Percentiles rank a stretch among this genome's conserved stretches.
Evolutionary conservation across 768 basidiomycete genomes (phyloP).

Genomic region (Leccinellum albellum): DNA sequence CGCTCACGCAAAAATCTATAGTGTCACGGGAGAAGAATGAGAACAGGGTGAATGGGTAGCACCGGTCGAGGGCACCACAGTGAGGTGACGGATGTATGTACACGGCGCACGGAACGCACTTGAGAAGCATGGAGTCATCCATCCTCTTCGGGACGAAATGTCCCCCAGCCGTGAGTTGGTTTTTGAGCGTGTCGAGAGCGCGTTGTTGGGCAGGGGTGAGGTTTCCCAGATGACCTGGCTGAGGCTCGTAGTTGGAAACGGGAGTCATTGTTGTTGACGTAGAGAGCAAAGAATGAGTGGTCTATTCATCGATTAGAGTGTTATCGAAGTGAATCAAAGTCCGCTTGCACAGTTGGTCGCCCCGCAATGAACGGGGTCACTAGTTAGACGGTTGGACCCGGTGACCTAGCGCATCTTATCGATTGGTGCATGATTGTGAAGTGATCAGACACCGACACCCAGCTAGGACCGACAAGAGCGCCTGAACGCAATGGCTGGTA

Average conservation of each 20-base stretch:
- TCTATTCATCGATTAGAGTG: too few species aligned
- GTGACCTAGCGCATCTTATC: too few species aligned
- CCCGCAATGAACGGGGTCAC: too few species aligned
- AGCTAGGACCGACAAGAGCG: too few species aligned
- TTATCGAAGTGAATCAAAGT: too few species aligned
- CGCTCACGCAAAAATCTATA: constrained; percentile 86
- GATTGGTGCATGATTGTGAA: too few species aligned
- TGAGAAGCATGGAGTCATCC: constrained; percentile 67
- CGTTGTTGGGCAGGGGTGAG: constrained; percentile 58
- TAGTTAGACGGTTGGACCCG: too few species aligned
- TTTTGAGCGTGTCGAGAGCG: constrained; percentile 64
- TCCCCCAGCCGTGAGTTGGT: constrained; percentile 57
- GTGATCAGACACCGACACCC: too few species aligned
- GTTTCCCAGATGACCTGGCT: constrained; percentile 77
- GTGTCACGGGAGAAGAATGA: not conserved
- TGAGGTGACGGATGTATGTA: not conserved
- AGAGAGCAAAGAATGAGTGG: not conserved
- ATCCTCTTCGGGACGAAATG: constrained; percentile 60
- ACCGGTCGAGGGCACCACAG: too few species aligned
- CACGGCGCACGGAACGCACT: constrained; percentile 26
- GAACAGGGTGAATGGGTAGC: too few species aligned
- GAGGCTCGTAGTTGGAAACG: constrained; percentile 60
- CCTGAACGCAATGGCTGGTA: too few species aligned
- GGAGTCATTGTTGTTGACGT: constrained; percentile 10
- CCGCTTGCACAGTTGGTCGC: not conserved